Evolutionary conservation across 208 protist species (phyloP).

Genomic region (Leishmania mexicana): DNA sequence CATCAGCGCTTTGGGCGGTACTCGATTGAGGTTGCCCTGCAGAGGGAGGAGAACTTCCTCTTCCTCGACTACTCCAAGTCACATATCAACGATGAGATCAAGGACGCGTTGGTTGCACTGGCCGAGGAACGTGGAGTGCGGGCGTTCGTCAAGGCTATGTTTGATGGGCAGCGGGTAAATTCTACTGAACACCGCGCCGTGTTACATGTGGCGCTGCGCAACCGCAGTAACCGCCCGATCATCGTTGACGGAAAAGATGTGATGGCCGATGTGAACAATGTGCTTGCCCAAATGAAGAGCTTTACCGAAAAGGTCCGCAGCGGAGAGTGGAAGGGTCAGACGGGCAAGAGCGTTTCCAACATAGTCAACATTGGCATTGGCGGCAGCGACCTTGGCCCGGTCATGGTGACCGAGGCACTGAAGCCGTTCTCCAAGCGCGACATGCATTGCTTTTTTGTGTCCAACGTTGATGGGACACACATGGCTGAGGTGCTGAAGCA

Average conservation of each 20-base stretch:
- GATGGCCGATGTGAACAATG: slow-evolving; percentile 93
- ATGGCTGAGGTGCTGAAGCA: slow-evolving; percentile 88
- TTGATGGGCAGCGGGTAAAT: slow-evolving; percentile 96
- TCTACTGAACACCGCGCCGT: slow-evolving; percentile 94
- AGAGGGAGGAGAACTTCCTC: slow-evolving; percentile 76
- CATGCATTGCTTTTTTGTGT: slow-evolving; percentile 94
- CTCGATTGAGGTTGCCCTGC: slow-evolving; percentile 67
- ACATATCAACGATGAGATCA: slow-evolving; percentile 93
- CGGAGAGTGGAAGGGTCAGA: slow-evolving; percentile 95
- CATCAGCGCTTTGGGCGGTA: slow-evolving; percentile 68
- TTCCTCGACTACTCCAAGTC: slow-evolving; percentile 97
- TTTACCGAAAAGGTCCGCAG: slow-evolving; percentile 89
- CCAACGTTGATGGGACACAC: slow-evolving; percentile 98
- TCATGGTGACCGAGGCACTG: slow-evolving; percentile 96
- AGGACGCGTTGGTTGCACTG: slow-evolving; percentile 83
- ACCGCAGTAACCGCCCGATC: slow-evolving; percentile 85
- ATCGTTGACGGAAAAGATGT: slow-evolving; percentile 95
- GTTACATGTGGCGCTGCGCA: slow-evolving; percentile 96
- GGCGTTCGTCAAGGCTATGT: slow-evolving; percentile 85
- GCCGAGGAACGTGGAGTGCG: slow-evolving; percentile 83
- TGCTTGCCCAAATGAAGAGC: slow-evolving; percentile 92
- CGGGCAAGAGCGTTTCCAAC: slow-evolving; percentile 94
- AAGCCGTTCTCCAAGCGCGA: slow-evolving; percentile 82
- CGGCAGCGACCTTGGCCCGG: slow-evolving; percentile 96
- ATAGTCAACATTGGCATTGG: slow-evolving; percentile 98